Percentiles rank a stretch among this genome's conserved stretches.
Conservation (phyloP, 352 stramenopile genomes). For the Phytophthora melonis region DNA sequence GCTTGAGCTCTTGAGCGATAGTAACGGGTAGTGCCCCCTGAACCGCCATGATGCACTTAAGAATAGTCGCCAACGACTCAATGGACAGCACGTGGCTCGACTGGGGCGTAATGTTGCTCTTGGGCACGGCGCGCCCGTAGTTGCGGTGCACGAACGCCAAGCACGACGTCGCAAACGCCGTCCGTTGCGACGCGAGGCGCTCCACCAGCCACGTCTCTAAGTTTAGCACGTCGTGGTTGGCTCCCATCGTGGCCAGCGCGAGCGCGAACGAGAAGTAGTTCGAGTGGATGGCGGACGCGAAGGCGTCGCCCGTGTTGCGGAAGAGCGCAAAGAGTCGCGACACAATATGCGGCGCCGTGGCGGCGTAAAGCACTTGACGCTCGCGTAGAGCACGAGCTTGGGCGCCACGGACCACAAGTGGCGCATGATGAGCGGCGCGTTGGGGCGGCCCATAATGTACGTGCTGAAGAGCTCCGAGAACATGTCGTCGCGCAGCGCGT, state of each 20-base stretch:
- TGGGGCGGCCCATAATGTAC: slow-evolving; percentile 88
- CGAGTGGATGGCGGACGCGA: slow-evolving; percentile 84
- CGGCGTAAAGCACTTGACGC: slow-evolving; percentile 90
- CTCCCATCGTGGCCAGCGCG: slow-evolving; percentile 81
- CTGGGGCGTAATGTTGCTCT: slow-evolving; percentile 82
- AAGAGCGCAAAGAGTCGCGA: slow-evolving; percentile 86
- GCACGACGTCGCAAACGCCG: slow-evolving; percentile 86
- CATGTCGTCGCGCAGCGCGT: slow-evolving; percentile 83
- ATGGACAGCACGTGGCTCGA: slow-evolving; percentile 85
- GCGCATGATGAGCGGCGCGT: slow-evolving; percentile 89
- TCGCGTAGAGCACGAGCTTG: slow-evolving; percentile 89
- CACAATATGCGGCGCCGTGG: slow-evolving; percentile 82
- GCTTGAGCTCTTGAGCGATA: slow-evolving; percentile 84
- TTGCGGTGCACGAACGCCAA: slow-evolving; percentile 89
- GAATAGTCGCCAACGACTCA: slow-evolving; percentile 83
- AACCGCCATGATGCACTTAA: slow-evolving; percentile 86
- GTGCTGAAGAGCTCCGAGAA: slow-evolving; percentile 90
- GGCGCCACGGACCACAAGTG: slow-evolving; percentile 87
- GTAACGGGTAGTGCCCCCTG: slow-evolving; percentile 73
- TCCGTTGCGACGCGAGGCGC: slow-evolving; percentile 78
- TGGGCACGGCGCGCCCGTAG: slow-evolving; percentile 83
- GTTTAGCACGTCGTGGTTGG: slow-evolving; percentile 88
- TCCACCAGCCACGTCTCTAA: slow-evolving; percentile 88
- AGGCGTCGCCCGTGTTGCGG: slow-evolving; percentile 85
- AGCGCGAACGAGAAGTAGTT: slow-evolving; percentile 92